Evolutionary conservation across 352 stramenopile species (phyloP).

Genomic region (Elongisporangium undulatum): DNA sequence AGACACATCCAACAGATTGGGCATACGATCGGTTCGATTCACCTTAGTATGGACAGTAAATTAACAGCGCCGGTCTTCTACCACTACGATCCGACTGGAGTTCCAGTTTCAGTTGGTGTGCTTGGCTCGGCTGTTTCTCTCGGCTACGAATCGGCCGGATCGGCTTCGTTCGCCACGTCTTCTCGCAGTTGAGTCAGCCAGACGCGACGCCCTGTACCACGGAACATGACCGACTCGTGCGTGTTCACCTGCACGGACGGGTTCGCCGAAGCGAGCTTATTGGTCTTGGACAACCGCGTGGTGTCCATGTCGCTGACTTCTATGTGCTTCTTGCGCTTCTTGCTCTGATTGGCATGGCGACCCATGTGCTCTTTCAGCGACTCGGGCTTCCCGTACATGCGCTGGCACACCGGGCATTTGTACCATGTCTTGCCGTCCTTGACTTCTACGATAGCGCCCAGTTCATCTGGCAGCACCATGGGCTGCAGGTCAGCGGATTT

Average conservation of each 20-base stretch:
- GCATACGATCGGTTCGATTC: neutral
- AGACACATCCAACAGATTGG: neutral
- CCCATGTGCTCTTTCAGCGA: slow-evolving; percentile 71
- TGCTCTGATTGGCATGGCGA: slow-evolving; percentile 81
- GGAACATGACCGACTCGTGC: slow-evolving; percentile 83
- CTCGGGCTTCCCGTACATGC: slow-evolving; percentile 79
- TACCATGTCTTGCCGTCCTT: slow-evolving; percentile 84
- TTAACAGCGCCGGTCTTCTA: slow-evolving; percentile 6
- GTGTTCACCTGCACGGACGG: slow-evolving; percentile 87
- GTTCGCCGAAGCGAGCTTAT: slow-evolving; percentile 77
- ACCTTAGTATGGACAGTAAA: slow-evolving; percentile 11
- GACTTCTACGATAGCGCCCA: slow-evolving; percentile 67
- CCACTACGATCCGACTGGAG: neutral
- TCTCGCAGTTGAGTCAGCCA: slow-evolving; percentile 78
- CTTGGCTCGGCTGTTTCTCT: neutral
- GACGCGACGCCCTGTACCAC: slow-evolving; percentile 56
- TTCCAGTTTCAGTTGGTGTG: neutral
- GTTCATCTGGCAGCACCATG: slow-evolving; percentile 61
- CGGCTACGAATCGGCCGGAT: slow-evolving; percentile 5
- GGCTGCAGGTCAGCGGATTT: slow-evolving; percentile 37
- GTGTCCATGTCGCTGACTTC: slow-evolving; percentile 77
- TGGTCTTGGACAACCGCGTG: slow-evolving; percentile 74
- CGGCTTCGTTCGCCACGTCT: slow-evolving; percentile 15
- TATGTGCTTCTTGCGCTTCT: slow-evolving; percentile 85
- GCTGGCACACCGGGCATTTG: slow-evolving; percentile 77